Evolutionary conservation across 139 green algal species (phyloP), one percentile per base, ranked within the genome.

Genomic region (Coelastrella sp.): DNA sequence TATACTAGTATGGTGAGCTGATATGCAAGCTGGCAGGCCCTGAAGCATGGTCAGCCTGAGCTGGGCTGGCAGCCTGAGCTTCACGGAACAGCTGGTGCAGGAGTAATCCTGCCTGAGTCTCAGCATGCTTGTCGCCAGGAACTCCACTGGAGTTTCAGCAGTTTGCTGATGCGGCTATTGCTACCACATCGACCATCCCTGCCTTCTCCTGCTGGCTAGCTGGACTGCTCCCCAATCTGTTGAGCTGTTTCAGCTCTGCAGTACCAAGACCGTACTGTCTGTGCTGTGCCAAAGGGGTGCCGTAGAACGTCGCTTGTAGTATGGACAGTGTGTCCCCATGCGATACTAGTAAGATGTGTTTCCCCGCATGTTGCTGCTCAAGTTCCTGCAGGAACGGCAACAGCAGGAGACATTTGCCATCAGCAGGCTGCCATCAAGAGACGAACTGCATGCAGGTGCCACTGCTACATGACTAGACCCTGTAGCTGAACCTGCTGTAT

Each of bases 321-420:
- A 97, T 95, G 58, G 92, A 95, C 8, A 97, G 91, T 0, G 93
- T 95, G 79, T 97, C 95, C 0, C 95, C 95, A 78, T 97, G 95
- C 0, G 90, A 93, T 0, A 97, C 94, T 75, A 97, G 88, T 54
- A 97, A 17, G 4, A 97, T 83, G 11, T 91, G 80, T 64, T 60
- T 56, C 85, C 93, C n/a, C 54, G 11, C 17, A 80, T 95, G 88
- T 57, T 68, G 56, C 47, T 61, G 20, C 57, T 96, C 93, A 32
- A 95, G 80, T 47, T 76, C 75, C 89, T 92, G 81, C 7, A 60
- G 59, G 5, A 73, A 7, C 13, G 32, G 32, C 32, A 47, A 61
- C 73, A 89, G n/a, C 5, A 89, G 66, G 7, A 47, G 32, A 47
- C 32, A 47, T 47, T 47, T 47, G 32, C 32, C 32, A 47, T 47